Evolutionary conservation across 257 asterid species (phyloP), one percentile per base, ranked within the genome.

Genomic region (Solanum microdontum): DNA sequence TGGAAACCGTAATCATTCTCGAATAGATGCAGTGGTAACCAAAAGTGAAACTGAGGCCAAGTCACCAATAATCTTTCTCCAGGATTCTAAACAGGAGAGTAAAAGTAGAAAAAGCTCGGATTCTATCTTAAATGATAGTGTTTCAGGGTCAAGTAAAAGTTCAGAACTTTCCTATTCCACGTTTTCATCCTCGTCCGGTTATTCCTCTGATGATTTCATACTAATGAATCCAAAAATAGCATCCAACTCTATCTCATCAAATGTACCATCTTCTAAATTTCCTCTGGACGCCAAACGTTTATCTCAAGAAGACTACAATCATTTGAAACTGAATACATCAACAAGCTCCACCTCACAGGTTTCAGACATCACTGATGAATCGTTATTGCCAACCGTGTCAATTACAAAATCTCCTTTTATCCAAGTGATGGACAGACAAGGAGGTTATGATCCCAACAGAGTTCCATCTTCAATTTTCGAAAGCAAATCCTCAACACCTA

Each of bases 391-490:
- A 40, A 91, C 84, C 26, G 68, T 51, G 74, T 87, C 89, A 82
- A 45, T 45, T 9, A 80, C 85, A 28, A 80, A 48, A 80, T 80
- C 26, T 45, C 97, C 95, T 70, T 68, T 90, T 60, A 19, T 87
- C 84, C 95, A 89, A 91, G 84, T 88, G 87, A 92, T 92, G 97
- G 93, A 91, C 43, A 88, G 88, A 84, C 77, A 84, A 15, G 87
- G 85, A 87, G 94, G 73, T 80, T 91, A 84, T 60, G 92, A 92
- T 86, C 90, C 92, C 74, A 32, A 86, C 30, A 87, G 92, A 84
- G 89, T 88, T 19, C 93, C 95, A 2, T 64, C 88, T 73, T 89
- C 91, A 2, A 33, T 89, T 82, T 91, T 92, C 70, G 45, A 66
- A 66, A 84, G 70, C 21, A 74, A 37, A 34, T 84, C 89, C 11